phyloP scores from a whole-genome alignment of 345 rosid species.

The Linum trigynum region DNA sequence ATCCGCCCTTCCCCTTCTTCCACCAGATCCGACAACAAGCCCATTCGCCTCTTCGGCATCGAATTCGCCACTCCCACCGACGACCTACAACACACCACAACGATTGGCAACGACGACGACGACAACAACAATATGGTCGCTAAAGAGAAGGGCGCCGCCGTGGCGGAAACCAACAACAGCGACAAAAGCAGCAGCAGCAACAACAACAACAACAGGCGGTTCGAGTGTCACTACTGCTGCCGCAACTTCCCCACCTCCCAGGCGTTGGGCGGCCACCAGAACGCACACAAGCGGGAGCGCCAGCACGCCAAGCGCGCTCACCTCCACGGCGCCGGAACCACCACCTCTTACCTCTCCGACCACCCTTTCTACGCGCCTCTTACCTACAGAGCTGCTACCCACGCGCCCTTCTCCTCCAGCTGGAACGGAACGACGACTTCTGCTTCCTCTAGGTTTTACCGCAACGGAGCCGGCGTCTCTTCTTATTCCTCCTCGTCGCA shows the following conservation, averaged over 20 bases:
- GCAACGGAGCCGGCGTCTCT: constrained; percentile 17
- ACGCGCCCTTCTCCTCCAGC: constrained; percentile 32
- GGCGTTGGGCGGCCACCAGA: constrained; percentile 98
- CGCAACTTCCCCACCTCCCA: constrained; percentile 97
- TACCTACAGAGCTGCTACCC: constrained; percentile 41
- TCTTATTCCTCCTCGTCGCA: constrained; percentile 16
- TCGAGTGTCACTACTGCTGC: constrained; percentile 93
- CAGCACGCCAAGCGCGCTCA: constrained; percentile 86
- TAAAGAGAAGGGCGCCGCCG: constrained; percentile 20
- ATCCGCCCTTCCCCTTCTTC: constrained; percentile 46
- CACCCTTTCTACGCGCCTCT: constrained; percentile 43
- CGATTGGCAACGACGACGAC: not conserved
- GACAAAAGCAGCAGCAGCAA: constrained; percentile 21
- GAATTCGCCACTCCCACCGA: constrained; percentile 33
- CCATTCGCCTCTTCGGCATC: constrained; percentile 80
- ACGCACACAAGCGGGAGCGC: constrained; percentile 97
- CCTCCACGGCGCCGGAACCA: constrained; percentile 59
- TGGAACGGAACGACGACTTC: constrained; percentile 33
- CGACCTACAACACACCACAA: no score
- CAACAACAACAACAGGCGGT: constrained; percentile 49
- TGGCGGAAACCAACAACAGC: constrained; percentile 31
- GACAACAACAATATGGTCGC: constrained; percentile 4
- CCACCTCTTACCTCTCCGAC: constrained; percentile 34
- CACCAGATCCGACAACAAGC: constrained; percentile 35
- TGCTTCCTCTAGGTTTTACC: constrained; percentile 40